Percentiles rank a stretch among this genome's conserved stretches.
These are phyloP conservation scores for Aspergillus cejpii DNA, from an alignment of 2,329 filamentous ascomycete species.

Conservation along the genomic window DNA sequence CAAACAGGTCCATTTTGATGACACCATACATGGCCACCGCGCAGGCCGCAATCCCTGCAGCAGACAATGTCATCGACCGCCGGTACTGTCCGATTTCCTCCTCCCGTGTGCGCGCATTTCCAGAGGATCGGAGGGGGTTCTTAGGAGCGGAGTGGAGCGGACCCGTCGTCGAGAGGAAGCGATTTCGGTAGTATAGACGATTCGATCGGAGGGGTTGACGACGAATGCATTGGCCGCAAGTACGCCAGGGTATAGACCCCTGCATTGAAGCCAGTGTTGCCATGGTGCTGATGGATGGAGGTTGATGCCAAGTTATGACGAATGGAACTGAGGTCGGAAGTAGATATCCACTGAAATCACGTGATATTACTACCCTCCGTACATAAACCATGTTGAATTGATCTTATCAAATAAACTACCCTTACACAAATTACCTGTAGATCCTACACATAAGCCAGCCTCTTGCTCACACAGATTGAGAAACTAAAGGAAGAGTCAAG, in stretches of 20 bases:
- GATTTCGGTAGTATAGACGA: conserved; percentile 7
- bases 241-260: conserved; percentile 20
- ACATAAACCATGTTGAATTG: neutral
- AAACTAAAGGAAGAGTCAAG: too few species aligned
- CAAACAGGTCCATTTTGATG: conserved; percentile 35
- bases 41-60: conserved; percentile 35
- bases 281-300: conserved; percentile 6
- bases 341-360: neutral
- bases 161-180: conserved; percentile 24
- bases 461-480: too few species aligned
- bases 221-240: conserved; percentile 23
- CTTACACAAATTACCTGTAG: neutral
- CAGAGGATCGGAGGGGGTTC: conserved; percentile 28
- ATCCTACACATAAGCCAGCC: too few species aligned
- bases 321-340: neutral
- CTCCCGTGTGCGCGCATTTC: conserved; percentile 13
- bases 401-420: neutral
- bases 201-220: conserved; percentile 15
- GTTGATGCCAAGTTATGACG: neutral
- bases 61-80: conserved; percentile 31
- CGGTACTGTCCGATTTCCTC: conserved; percentile 25
- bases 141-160: conserved; percentile 21
- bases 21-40: conserved; percentile 38
- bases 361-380: neutral
- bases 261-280: conserved; percentile 10